Evolutionary conservation across 176 grass and related monocot species (phyloP).

Genomic region (Thinopyrum elongatum): DNA sequence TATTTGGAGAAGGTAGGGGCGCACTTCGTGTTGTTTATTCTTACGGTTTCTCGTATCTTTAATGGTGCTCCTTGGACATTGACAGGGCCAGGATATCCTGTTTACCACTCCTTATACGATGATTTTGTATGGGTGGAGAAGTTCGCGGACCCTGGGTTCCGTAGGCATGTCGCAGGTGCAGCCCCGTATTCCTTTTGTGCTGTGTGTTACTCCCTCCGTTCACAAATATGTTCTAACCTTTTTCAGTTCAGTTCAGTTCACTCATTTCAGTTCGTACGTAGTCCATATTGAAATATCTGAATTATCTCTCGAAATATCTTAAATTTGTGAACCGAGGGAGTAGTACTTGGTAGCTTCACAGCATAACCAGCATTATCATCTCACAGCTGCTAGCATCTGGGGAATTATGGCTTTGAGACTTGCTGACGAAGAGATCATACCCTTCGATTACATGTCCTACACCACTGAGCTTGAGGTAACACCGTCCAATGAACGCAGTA

Average conservation of each 20-base stretch:
- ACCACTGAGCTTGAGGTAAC: constrained; percentile 64
- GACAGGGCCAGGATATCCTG: constrained; percentile 58
- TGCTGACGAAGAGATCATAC: constrained; percentile 72
- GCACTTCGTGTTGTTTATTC: neutral
- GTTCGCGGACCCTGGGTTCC: constrained; percentile 82
- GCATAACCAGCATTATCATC: constrained; percentile 2
- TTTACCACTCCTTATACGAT: constrained; percentile 91
- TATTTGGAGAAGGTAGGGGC: constrained; percentile 70
- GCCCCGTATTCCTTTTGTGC: neutral
- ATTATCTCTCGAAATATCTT: too few species aligned
- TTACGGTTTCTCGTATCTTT: neutral
- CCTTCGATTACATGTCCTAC: constrained; percentile 73
- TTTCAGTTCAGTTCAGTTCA: too few species aligned
- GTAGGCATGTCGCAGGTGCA: constrained; percentile 73
- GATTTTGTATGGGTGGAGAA: constrained; percentile 88
- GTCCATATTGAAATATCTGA: too few species aligned
- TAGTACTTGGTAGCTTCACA: neutral
- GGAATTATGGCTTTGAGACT: constrained; percentile 78
- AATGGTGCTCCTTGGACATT: neutral
- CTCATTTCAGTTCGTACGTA: too few species aligned
- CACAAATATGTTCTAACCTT: too few species aligned
- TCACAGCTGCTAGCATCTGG: constrained; percentile 82
- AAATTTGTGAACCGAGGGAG: too few species aligned
- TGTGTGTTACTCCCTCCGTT: neutral
- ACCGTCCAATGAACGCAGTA: neutral